A percentile compares a stretch with the other conserved stretches of the same genome.
Conservation (phyloP, 2,329 filamentous ascomycete genomes). For the Venturia effusa region DNA sequence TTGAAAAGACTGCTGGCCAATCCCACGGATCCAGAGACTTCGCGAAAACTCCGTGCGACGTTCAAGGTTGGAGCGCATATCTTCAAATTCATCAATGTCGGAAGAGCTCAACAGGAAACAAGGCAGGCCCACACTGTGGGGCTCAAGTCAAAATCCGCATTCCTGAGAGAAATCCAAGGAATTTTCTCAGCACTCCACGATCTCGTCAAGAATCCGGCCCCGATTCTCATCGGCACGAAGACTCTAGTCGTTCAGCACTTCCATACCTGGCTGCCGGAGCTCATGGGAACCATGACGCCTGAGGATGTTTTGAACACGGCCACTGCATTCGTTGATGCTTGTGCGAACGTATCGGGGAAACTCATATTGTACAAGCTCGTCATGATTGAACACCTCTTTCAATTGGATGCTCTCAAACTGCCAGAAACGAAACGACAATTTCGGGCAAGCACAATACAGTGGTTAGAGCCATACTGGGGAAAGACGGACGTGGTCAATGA, state of each 20-base stretch:
- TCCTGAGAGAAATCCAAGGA: slow-evolving; percentile 70
- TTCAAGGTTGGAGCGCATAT: slow-evolving; percentile 93
- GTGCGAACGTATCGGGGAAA: slow-evolving; percentile 77
- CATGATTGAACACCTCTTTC: slow-evolving; percentile 83
- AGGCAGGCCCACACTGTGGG: slow-evolving; percentile 70
- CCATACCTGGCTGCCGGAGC: slow-evolving; percentile 92
- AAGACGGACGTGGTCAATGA: slow-evolving; percentile 60
- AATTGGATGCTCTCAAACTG: slow-evolving; percentile 69
- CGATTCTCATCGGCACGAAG: slow-evolving; percentile 84
- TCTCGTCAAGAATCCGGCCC: slow-evolving; percentile 79
- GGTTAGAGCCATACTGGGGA: slow-evolving; percentile 93
- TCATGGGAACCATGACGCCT: slow-evolving; percentile 62
- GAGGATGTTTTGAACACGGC: slow-evolving; percentile 86
- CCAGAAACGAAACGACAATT: slow-evolving; percentile 64
- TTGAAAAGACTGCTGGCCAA: slow-evolving; percentile 75
- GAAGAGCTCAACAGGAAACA: slow-evolving; percentile 58
- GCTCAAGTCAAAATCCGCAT: slow-evolving; percentile 62
- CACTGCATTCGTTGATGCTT: slow-evolving; percentile 89
- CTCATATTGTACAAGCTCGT: slow-evolving; percentile 85
- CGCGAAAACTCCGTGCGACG: slow-evolving; percentile 75
- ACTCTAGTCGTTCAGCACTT: slow-evolving; percentile 93
- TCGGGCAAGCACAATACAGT: slow-evolving; percentile 71
- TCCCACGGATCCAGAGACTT: slow-evolving; percentile 70
- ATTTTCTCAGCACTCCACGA: slow-evolving; percentile 85
- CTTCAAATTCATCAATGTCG: slow-evolving; percentile 88